Evolutionary conservation across 495 filamentous ascomycete species (phyloP).

Genomic region (Penicillium paxilli): DNA sequence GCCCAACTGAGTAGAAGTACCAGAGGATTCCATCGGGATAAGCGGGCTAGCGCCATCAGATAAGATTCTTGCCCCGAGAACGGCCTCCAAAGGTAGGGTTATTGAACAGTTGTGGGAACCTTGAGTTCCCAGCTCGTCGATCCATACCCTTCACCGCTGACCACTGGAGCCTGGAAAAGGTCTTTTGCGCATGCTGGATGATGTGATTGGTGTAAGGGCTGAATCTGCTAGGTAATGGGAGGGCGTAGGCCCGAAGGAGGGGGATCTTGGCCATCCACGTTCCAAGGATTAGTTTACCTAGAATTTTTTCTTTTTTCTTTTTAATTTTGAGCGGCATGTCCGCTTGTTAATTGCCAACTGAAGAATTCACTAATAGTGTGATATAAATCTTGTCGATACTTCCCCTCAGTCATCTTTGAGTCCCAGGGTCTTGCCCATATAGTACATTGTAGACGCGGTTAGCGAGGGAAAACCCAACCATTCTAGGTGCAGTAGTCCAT

Average conservation of each 20-base stretch:
- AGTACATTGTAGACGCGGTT: slow-evolving; percentile 7
- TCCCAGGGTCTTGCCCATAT: too few relatives aligned
- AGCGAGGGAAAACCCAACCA: slow-evolving; percentile 5
- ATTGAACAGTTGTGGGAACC: not conserved
- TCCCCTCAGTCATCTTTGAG: not conserved
- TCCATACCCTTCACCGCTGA: slow-evolving; percentile 22
- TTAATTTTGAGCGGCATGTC: not conserved
- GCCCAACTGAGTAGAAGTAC: slow-evolving; percentile 4
- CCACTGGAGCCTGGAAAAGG: slow-evolving; percentile 10
- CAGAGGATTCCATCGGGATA: not conserved
- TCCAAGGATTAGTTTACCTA: slow-evolving; percentile 19
- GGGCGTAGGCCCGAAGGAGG: slow-evolving; percentile 5
- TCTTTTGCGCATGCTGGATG: not conserved
- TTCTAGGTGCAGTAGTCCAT: not conserved
- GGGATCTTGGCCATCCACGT: slow-evolving; percentile 12
- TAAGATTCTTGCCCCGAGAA: slow-evolving; percentile 30
- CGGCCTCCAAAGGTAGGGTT: slow-evolving; percentile 6
- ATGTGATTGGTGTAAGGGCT: slow-evolving; percentile 16
- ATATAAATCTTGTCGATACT: not conserved
- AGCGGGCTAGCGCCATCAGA: slow-evolving; percentile 28
- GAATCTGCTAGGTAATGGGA: slow-evolving; percentile 28
- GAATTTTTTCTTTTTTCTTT: not conserved
- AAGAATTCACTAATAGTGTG: not conserved
- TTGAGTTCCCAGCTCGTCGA: slow-evolving; percentile 12
- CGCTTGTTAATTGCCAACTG: not conserved